phyloP scores from a whole-genome alignment of 345 rosid species.

The Ceriops tagal region DNA sequence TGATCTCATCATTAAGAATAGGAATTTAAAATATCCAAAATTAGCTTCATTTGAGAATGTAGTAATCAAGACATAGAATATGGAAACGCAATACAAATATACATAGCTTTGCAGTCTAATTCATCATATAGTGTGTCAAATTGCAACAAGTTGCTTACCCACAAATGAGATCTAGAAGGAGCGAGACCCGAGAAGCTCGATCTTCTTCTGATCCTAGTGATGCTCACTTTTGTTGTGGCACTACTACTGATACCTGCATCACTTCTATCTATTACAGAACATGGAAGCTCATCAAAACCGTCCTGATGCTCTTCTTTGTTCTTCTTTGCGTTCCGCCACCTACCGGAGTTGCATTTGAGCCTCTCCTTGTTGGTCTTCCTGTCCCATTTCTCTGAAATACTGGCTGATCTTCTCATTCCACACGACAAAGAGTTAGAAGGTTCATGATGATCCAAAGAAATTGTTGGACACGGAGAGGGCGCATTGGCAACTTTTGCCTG shows the following conservation, averaged over 20 bases:
- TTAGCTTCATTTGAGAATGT: no score
- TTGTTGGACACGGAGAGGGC: slow-evolving; percentile 43
- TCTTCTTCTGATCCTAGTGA: slow-evolving; percentile 42
- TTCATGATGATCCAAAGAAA: slow-evolving; percentile 44
- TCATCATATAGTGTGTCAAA: not conserved
- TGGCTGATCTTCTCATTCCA: slow-evolving; percentile 30
- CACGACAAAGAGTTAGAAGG: slow-evolving; percentile 40
- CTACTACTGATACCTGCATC: slow-evolving; percentile 10
- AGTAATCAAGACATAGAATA: no score
- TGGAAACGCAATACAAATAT: no score
- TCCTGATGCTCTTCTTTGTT: slow-evolving; percentile 21
- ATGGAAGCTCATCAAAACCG: slow-evolving; percentile 30
- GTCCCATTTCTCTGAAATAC: slow-evolving; percentile 20
- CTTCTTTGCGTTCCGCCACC: slow-evolving; percentile 51
- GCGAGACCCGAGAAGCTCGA: slow-evolving; percentile 39
- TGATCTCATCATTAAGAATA: no score
- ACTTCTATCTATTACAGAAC: not conserved
- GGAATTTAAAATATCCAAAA: no score
- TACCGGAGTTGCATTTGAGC: slow-evolving; percentile 38
- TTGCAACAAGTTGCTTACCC: slow-evolving; percentile 41
- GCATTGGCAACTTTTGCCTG: slow-evolving; percentile 26
- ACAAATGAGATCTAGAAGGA: slow-evolving; percentile 41
- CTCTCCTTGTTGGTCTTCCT: slow-evolving; percentile 27
- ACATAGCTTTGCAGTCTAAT: not conserved
- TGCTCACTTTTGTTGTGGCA: slow-evolving; percentile 34